Percentiles rank a stretch among this genome's conserved stretches.
These are phyloP conservation scores for Gentiana dahurica DNA, from an alignment of 257 asterid species.

Conservation along the genomic window DNA sequence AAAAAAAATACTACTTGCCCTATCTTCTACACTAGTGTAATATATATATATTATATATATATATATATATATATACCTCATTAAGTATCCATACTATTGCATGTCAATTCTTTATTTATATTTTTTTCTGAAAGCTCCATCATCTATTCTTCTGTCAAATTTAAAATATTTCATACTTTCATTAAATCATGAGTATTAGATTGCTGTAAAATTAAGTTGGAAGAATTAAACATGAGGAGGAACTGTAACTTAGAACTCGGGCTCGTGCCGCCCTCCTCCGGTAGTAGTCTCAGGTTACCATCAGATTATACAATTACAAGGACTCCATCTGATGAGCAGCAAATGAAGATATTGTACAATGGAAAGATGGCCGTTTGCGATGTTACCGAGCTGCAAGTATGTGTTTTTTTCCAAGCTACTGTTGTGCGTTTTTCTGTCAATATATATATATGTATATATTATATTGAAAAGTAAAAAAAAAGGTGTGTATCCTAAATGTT, in stretches of 20 bases:
- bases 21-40: too few species aligned
- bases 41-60: too few species aligned
- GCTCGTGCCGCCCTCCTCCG: slow-evolving; percentile 13
- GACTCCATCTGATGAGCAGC: slow-evolving; percentile 14
- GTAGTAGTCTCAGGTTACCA: background rate
- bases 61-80: too few species aligned
- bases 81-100: too few species aligned
- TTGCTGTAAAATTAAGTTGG: background rate
- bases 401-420: background rate
- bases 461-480: too few species aligned
- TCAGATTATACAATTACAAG: background rate
- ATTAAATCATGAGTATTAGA: background rate
- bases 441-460: background rate
- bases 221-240: slow-evolving; percentile 14
- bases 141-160: background rate
- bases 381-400: slow-evolving; percentile 38
- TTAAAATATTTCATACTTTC: background rate
- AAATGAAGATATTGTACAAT: slow-evolving; percentile 41
- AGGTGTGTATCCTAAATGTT: too few species aligned
- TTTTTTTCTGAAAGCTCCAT: background rate
- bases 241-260: slow-evolving; percentile 20
- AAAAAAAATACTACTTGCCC: too few species aligned
- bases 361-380: slow-evolving; percentile 39
- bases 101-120: background rate
- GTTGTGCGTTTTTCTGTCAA: background rate